These are phyloP conservation scores for Immersiporthe knoxdaviesiana DNA, from an alignment of 2,329 filamentous ascomycete species.

Conservation along the genomic window DNA sequence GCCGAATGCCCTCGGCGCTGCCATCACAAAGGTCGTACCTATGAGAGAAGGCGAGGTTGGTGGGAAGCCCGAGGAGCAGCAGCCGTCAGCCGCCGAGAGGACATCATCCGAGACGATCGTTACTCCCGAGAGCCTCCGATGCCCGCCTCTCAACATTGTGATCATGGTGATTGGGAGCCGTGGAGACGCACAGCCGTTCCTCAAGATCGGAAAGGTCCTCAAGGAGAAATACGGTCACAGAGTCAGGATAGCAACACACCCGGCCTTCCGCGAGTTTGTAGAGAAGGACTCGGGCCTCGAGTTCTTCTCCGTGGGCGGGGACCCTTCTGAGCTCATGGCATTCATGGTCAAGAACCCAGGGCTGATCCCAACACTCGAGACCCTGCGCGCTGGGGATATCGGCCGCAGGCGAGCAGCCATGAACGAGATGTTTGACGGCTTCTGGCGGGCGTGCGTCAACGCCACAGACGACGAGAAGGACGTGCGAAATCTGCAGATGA, in stretches of 20 bases:
- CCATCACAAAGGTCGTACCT: constrained; percentile 59
- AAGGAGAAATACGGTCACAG: constrained; percentile 73
- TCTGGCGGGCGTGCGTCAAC: constrained; percentile 79
- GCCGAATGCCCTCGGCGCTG: constrained; percentile 71
- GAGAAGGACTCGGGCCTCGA: constrained; percentile 73
- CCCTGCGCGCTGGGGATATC: constrained; percentile 74
- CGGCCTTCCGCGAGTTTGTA: constrained; percentile 75
- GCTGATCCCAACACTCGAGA: constrained; percentile 74
- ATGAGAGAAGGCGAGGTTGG: constrained; percentile 39
- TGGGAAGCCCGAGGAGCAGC: constrained; percentile 28
- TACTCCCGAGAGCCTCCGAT: constrained; percentile 35
- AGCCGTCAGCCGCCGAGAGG: constrained; percentile 30
- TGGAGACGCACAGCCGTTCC: constrained; percentile 80
- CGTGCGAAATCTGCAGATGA: constrained; percentile 63
- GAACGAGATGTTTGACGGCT: constrained; percentile 82
- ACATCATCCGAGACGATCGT: constrained; percentile 35
- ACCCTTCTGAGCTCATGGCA: constrained; percentile 80
- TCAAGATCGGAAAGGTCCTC: constrained; percentile 73
- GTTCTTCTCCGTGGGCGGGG: constrained; percentile 79
- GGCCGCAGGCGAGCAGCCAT: constrained; percentile 68
- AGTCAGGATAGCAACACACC: constrained; percentile 78
- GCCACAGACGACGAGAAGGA: constrained; percentile 71
- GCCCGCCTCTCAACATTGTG: constrained; percentile 72
- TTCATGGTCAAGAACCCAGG: constrained; percentile 89
- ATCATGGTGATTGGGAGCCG: constrained; percentile 83